Base-by-base conservation (phyloP, 2,329 filamentous ascomycete genomes). In the Pseudogymnoascus sp. region DNA sequence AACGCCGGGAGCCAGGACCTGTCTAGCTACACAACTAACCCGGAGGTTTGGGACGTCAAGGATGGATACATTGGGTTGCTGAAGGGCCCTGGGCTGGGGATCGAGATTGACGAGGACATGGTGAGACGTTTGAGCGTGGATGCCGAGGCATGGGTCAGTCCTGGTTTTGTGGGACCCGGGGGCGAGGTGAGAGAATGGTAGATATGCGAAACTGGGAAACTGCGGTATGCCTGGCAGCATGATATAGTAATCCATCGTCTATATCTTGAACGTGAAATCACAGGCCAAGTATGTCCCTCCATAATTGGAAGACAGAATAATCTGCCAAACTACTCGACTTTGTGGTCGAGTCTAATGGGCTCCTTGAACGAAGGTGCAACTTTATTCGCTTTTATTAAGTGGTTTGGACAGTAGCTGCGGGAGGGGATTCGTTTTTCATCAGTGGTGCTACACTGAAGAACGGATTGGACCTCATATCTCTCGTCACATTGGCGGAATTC, bases 181-280 rank as follows among this genome's bases (percentile, higher is more conserved):
- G 86, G 86, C 0, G 81, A 84, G 64, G 79, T 89, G 60, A 76
- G 87, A 59, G 88, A 90, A 72, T 90, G 88, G 88, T 90, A 78
- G 71, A 50, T 56, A 18, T 34, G 50, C 8, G 5, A 16, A 31
- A 18, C 28, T 31, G n/a, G 8, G 11, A 11, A 7, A 16, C 46
- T 28, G 23, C 2, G 6, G 10, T 10, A 28, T 28, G 12, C 5
- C 23, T 46, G 4, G 40, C 10, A 21, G 16, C 8, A 14, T 44
- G 5, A 25, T 50, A 25, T 50, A 25, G 12, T 50, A 44, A 50
- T 50, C 12, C 6, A 25, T 28, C 10, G 6, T 46, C 12, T 23
- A 23, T 23, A 46, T 23, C 7, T 23, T 46, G 42, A 46, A 5
- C 10, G 14, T 46, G 42, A 10, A 23, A 46, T 14, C 11, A 46